phyloP scores from a whole-genome alignment of 257 asterid genomes.

The Solanum neorickii region DNA sequence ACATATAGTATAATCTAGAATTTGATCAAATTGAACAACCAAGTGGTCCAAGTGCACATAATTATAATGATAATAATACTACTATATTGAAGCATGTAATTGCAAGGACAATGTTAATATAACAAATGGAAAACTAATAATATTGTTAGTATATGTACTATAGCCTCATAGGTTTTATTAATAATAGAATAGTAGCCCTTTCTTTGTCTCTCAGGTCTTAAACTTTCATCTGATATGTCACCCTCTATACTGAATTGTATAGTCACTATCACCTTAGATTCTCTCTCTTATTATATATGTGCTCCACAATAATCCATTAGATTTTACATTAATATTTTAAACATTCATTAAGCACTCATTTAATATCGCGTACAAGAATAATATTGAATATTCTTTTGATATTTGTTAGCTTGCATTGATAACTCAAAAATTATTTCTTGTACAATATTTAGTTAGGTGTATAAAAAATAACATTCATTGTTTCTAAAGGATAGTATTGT shows the following conservation, averaged over 20 bases:
- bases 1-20: not conserved
- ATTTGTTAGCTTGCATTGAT: not conserved
- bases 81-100: not conserved
- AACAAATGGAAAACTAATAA: not conserved
- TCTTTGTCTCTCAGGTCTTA: not conserved
- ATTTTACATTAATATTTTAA: not conserved
- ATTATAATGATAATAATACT: not conserved
- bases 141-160: not conserved
- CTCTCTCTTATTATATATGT: not conserved
- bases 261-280: conserved; percentile 27
- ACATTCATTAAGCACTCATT: not conserved
- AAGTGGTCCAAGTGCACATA: not conserved
- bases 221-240: conserved; percentile 13
- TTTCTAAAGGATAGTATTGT: too few relatives aligned
- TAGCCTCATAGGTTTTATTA: not conserved
- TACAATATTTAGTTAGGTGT: too few relatives aligned
- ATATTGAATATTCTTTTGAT: too few relatives aligned
- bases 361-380: too few relatives aligned
- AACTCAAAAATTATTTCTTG: too few relatives aligned
- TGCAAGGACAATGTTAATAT: not conserved
- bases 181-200: not conserved
- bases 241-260: conserved; percentile 13
- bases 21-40: not conserved
- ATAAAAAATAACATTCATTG: not conserved
- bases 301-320: not conserved